These are phyloP conservation scores for Amanita pallidorosea DNA, from an alignment of 768 basidiomycete species.

Conservation along the genomic window DNA sequence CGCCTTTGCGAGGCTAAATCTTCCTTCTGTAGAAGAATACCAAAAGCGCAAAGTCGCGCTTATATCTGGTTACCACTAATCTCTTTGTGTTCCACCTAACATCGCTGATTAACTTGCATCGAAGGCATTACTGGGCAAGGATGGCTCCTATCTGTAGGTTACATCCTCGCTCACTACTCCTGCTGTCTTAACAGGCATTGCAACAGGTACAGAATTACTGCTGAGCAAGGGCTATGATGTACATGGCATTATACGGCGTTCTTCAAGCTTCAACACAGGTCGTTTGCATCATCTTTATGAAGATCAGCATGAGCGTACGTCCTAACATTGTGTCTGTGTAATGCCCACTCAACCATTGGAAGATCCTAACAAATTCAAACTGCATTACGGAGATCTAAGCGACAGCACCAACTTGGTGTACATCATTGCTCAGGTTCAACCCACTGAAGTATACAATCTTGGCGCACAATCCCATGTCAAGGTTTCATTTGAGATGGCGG, in stretches of 20 bases:
- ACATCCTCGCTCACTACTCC: constrained; percentile 4
- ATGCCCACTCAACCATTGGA: neutral
- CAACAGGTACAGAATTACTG: constrained; percentile 68
- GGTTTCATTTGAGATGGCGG: constrained; percentile 98
- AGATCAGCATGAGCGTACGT: constrained; percentile 85
- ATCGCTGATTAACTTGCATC: constrained; percentile 5
- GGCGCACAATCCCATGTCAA: constrained; percentile 98
- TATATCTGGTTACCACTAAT: constrained; percentile 59
- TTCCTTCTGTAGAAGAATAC: constrained; percentile 75
- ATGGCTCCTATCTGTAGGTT: constrained; percentile 86
- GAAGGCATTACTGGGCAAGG: constrained; percentile 92
- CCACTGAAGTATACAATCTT: constrained; percentile 95
- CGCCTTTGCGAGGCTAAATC: constrained; percentile 39
- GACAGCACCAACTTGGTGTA: constrained; percentile 97
- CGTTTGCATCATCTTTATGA: constrained; percentile 89
- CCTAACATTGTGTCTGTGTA: neutral
- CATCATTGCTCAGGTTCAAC: constrained; percentile 90
- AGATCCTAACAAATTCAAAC: constrained; percentile 70
- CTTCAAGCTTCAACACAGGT: constrained; percentile 96
- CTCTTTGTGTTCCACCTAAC: constrained; percentile 4
- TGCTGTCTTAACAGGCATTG: constrained; percentile 1
- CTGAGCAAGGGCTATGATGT: constrained; percentile 85
- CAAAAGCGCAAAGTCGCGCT: constrained; percentile 87
- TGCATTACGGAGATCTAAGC: constrained; percentile 88
- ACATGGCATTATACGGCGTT: constrained; percentile 93